phyloP scores from a whole-genome alignment of 768 basidiomycete species.

The Strobilomyces echinocephalus region DNA sequence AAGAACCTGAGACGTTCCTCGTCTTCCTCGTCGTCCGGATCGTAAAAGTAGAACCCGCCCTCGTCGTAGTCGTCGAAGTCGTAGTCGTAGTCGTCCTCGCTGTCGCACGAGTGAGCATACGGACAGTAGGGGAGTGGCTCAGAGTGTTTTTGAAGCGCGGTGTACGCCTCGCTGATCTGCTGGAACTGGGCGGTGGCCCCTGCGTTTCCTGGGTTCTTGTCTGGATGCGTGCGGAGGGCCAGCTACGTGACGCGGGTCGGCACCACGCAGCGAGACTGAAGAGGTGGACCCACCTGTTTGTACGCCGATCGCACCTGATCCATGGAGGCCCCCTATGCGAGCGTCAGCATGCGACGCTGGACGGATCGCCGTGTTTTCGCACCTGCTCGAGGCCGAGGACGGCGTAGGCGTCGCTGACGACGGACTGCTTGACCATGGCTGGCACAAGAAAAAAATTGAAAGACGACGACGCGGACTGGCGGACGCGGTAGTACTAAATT shows the following conservation, averaged over 20 bases:
- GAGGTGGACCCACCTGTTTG: slow-evolving; percentile 48
- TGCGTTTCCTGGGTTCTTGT: slow-evolving; percentile 66
- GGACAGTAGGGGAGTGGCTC: slow-evolving; percentile 18
- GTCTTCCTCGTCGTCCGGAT: slow-evolving; percentile 32
- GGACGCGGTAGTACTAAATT: slow-evolving; percentile 25
- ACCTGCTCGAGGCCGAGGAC: slow-evolving; percentile 56
- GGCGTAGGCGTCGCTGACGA: slow-evolving; percentile 36
- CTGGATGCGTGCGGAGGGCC: slow-evolving; percentile 68
- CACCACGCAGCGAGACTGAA: not conserved
- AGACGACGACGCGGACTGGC: slow-evolving; percentile 19
- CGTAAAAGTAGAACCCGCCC: slow-evolving; percentile 24
- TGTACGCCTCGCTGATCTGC: slow-evolving; percentile 63
- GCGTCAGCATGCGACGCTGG: slow-evolving; percentile 1
- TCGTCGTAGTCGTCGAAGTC: slow-evolving; percentile 26
- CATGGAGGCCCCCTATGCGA: slow-evolving; percentile 49
- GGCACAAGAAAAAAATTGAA: slow-evolving; percentile 12
- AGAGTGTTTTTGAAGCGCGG: slow-evolving; percentile 48
- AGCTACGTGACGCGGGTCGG: slow-evolving; percentile 34
- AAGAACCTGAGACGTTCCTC: slow-evolving; percentile 39
- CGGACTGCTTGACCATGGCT: slow-evolving; percentile 35
- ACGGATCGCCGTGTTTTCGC: not conserved
- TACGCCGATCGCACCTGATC: slow-evolving; percentile 66
- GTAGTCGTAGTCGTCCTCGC: slow-evolving; percentile 37
- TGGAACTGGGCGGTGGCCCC: slow-evolving; percentile 69
- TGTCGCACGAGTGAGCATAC: slow-evolving; percentile 26